Evolutionary conservation across 805 yeast species (phyloP).

Genomic region (Myxozyma mucilagina): DNA sequence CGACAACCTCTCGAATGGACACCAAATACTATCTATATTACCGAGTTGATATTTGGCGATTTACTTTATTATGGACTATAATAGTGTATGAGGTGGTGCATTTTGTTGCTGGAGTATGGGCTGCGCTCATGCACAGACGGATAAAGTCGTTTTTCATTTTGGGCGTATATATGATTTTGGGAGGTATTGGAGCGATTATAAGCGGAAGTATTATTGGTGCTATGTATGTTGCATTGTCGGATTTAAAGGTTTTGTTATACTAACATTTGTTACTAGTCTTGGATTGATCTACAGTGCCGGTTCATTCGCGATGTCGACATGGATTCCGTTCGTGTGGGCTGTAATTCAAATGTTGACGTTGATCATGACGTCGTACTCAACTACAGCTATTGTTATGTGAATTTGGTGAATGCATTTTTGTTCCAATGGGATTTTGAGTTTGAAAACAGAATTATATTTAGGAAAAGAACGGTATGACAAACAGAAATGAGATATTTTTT

Average conservation of each 20-base stretch:
- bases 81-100: conserved; percentile 67
- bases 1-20: conserved; percentile 45
- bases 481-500: too few species aligned
- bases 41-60: conserved; percentile 72
- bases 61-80: conserved; percentile 79
- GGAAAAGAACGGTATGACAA: too few species aligned
- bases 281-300: conserved; percentile 40
- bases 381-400: conserved; percentile 50
- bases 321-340: conserved; percentile 90
- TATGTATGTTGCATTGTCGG: conserved; percentile 40
- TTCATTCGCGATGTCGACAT: conserved; percentile 82
- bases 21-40: conserved; percentile 56
- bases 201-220: conserved; percentile 79
- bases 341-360: conserved; percentile 66
- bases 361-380: conserved; percentile 65
- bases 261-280: conserved; percentile 11
- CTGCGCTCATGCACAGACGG: conserved; percentile 53
- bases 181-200: conserved; percentile 63
- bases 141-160: conserved; percentile 48
- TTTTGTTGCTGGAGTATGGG: conserved; percentile 61
- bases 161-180: conserved; percentile 52
- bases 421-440: background rate
- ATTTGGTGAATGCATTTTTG: background rate
- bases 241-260: background rate
- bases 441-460: too few species aligned